These are phyloP conservation scores for Venturia oleaginea DNA, from an alignment of 2,329 filamentous ascomycete genomes.

Conservation along the genomic window DNA sequence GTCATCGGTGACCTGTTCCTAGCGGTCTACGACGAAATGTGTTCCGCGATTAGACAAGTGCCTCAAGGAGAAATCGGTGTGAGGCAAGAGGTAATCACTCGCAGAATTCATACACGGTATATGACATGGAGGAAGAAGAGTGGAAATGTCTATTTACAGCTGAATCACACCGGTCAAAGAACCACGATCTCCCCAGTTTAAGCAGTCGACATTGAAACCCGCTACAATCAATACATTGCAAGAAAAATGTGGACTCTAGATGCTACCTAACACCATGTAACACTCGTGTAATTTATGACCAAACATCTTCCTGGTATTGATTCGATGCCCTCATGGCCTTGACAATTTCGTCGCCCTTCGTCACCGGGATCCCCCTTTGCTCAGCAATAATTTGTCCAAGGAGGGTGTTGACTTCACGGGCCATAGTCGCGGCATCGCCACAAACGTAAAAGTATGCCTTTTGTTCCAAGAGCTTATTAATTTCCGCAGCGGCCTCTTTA, in stretches of 20 bases:
- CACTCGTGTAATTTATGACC: constrained; percentile 39
- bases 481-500: constrained; percentile 69
- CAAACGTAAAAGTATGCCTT: constrained; percentile 96
- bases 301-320: constrained; percentile 84
- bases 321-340: constrained; percentile 94
- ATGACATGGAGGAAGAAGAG: background rate
- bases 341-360: constrained; percentile 90
- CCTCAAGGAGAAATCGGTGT: background rate
- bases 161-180: background rate
- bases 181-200: background rate
- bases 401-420: constrained; percentile 82
- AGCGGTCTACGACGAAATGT: background rate
- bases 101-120: background rate
- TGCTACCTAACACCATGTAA: constrained; percentile 5
- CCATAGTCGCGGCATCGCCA: constrained; percentile 96
- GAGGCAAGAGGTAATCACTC: background rate
- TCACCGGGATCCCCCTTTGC: constrained; percentile 69
- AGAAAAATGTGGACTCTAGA: background rate
- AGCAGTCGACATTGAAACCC: background rate
- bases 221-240: background rate
- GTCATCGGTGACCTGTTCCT: too few species aligned
- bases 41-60: background rate
- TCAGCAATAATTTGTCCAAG: constrained; percentile 79
- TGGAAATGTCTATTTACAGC: background rate
- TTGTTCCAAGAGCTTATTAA: constrained; percentile 80